Base-by-base conservation (phyloP, 495 filamentous ascomycete genomes). In the Lepraria neglecta region DNA sequence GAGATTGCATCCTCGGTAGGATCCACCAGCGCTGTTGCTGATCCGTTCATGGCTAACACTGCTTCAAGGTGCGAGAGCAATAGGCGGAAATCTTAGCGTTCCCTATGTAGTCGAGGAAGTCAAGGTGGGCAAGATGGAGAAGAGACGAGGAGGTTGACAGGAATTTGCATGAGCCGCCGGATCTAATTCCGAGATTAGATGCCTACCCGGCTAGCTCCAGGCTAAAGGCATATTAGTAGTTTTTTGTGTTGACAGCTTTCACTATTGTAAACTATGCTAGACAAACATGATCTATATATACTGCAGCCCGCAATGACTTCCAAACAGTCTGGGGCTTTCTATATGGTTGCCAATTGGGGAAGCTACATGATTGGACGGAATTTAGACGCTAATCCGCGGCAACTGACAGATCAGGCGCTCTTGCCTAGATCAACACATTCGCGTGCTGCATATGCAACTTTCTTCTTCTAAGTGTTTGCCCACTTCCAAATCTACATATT, bases 1-100 rank as follows among this genome's bases (percentile, higher is more conserved):
- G 75, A 72, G 38, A 77, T 68, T 58, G 75, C 11, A 19, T 62
- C 38, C 17, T 65, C 57, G 7, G 43, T 59, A 9, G 60, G 21
- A n/a, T 56, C 58, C 6, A 61, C 40, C 9, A 65, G 11, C 42
- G 59, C 38, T 3, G 67, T 67, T 4, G 63, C 56, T 14, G 65
- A 61, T n/a, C 55, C 65, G 51, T 58, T 67, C 67, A 69, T 54
- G 28, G 30, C 17, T 6, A 31, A 12, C 17, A 17, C 17, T 15
- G 0, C 11, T 46, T 19, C 12, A n/a, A n/a, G 44, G 6, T 9
- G 15, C 1, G 44, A n/a, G 44, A n/a, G 15, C 6, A 46, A n/a
- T 6, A 46, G 19, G 44, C 17, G 15, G 19, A 9, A 6, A n/a
- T 14, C 1, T 4, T 46, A n/a, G 19, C 17, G 12, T n/a, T 46